phyloP scores from a whole-genome alignment of 768 basidiomycete species.

The Mycena indigotica region DNA sequence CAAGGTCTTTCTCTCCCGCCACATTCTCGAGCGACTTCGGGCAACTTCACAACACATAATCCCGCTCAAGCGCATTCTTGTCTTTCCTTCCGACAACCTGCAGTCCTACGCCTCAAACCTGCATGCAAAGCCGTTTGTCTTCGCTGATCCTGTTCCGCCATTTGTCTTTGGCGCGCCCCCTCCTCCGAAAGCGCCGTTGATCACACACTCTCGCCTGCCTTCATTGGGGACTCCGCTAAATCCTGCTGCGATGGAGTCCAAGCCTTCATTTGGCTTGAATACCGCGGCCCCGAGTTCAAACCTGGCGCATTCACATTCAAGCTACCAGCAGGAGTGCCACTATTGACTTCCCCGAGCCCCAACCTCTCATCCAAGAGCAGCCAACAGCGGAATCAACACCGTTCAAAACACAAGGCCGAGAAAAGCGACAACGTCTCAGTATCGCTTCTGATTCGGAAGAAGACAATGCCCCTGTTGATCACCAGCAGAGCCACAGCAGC shows the following conservation, averaged over 20 bases:
- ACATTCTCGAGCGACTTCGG: conserved; percentile 67
- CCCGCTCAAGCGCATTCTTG: conserved; percentile 69
- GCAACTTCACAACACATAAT: conserved; percentile 61
- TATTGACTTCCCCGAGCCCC: conserved; percentile 48
- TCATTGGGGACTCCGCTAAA: conserved; percentile 77
- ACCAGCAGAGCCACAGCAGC: conserved; percentile 43
- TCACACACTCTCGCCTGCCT: conserved; percentile 45
- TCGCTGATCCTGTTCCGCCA: conserved; percentile 48
- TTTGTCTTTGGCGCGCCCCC: conserved; percentile 31
- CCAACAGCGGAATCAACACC: conserved; percentile 42
- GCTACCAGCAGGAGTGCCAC: conserved; percentile 67
- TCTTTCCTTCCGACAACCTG: conserved; percentile 43
- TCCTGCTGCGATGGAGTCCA: conserved; percentile 81
- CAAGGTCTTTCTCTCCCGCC: conserved; percentile 56
- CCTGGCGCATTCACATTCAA: conserved; percentile 82
- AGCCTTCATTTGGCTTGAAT: conserved; percentile 49
- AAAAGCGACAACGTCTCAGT: conserved; percentile 72
- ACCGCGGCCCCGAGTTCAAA: conserved; percentile 82
- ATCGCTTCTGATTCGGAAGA: conserved; percentile 32
- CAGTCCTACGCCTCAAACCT: conserved; percentile 62
- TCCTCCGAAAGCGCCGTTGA: conserved; percentile 31
- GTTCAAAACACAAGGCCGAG: conserved; percentile 67
- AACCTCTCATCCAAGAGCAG: conserved; percentile 25
- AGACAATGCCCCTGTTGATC: conserved; percentile 43
- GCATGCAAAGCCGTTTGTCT: conserved; percentile 82